Evolutionary conservation across 192 early-diverging fungal species (phyloP), one percentile per base, ranked within the genome.

Genomic region (Coemansia sp.): DNA sequence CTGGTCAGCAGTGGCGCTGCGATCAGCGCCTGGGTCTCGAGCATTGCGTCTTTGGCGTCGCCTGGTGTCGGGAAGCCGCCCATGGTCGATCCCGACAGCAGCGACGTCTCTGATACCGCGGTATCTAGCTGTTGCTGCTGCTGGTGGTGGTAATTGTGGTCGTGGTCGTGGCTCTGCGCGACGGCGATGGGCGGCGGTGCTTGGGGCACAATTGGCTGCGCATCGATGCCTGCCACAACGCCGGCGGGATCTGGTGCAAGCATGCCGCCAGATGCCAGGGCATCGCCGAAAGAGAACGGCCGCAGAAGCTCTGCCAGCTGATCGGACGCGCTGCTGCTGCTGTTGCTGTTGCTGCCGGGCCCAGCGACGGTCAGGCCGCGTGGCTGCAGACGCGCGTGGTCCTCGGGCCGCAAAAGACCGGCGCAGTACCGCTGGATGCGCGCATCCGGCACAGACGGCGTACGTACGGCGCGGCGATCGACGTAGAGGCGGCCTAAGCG

Each of bases 401-500:
- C 78, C 36, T 80, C 69, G 32, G 66, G 36, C 13, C 54, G 45
- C 30, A 80, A 42, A 54, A 80, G 51, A 6, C 71, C 65, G 30
- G 73, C 48, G 2, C 77, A 67, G 62, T 64, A 74, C 42, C 55
- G 58, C 55, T 65, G 57, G 55, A 74, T 8, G 16, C 53, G 46
- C 27, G 49, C 58, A 2, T 47, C 58, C 1, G 36, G 14, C 2
- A 23, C n/a, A 6, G 51, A 23, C 4, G 25, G 29, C 1, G 55
- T 20, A 5, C 55, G 66, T 24, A 74, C 69, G 0, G 34, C 20
- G 4, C 78, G 61, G 14, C 78, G 78, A 53, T 80, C 78, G 24
- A 80, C 19, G 34, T 62, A 74, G 35, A 80, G 22, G 8, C 78
- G 57, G 60, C 68, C 78, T 16, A 59, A 54, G 7, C 72, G 64